Percentiles rank a stretch among this genome's conserved stretches.
phyloP scores from a whole-genome alignment of 202 grass and related monocot genomes.

The Cymbopogon flexuosus region DNA sequence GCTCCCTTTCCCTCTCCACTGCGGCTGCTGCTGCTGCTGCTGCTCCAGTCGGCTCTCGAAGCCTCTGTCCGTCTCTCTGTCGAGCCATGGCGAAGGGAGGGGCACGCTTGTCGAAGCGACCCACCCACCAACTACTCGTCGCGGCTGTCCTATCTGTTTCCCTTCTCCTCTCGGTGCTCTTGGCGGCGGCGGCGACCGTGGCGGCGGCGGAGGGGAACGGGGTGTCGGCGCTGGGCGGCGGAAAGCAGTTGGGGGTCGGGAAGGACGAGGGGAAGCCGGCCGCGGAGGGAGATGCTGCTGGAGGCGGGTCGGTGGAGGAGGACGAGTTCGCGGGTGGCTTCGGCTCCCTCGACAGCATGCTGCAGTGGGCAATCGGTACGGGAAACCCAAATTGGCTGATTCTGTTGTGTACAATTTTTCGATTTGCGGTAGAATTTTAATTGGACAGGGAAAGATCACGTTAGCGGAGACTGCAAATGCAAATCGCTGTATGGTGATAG shows the following conservation, averaged over 20 bases:
- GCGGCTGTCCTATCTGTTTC: not conserved
- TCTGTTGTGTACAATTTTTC: not conserved
- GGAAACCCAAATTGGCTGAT: not conserved
- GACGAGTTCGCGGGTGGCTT: constrained; percentile 73
- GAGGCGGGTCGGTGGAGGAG: constrained; percentile 29
- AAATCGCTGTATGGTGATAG: not conserved
- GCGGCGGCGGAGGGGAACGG: constrained; percentile 11
- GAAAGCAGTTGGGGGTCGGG: constrained; percentile 21
- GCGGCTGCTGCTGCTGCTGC: not conserved
- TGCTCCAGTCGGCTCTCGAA: not conserved
- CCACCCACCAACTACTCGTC: not conserved
- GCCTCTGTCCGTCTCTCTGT: not conserved
- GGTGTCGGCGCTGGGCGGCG: constrained; percentile 21
- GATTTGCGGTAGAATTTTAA: not conserved
- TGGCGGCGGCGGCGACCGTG: constrained; percentile 12
- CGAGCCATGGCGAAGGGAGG: constrained; percentile 22
- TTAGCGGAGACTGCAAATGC: no score
- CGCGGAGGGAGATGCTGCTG: not conserved
- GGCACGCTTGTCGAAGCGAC: constrained; percentile 10
- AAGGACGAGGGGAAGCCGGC: constrained; percentile 24
- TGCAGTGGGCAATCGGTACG: constrained; percentile 92
- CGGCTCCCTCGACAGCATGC: constrained; percentile 85
- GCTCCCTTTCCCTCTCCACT: not conserved
- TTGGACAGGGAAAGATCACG: not conserved
- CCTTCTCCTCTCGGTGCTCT: constrained; percentile 20